These are phyloP conservation scores for Tricholoma sp. DNA, from an alignment of 768 basidiomycete species.

Conservation along the genomic window DNA sequence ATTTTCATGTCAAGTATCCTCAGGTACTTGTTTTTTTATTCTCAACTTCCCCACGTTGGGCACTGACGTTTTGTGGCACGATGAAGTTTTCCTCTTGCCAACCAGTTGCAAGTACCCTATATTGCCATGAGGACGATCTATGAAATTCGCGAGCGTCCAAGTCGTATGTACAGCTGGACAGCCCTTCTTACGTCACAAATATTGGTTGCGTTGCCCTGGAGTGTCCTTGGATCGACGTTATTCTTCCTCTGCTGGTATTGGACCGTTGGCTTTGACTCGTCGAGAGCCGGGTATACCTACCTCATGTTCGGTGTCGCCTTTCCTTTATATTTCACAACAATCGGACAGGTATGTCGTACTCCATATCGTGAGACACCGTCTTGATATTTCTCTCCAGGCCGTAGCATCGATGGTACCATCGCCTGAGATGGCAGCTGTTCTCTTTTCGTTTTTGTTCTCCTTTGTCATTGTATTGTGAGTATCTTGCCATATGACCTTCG, in stretches of 20 bases:
- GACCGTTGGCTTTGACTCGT: conserved; percentile 56
- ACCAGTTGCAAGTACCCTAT: conserved; percentile 61
- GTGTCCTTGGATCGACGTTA: conserved; percentile 49
- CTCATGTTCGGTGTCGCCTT: conserved; percentile 49
- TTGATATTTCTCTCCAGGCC: conserved; percentile 37
- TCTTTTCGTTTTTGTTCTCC: conserved; percentile 49
- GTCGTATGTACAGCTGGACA: conserved; percentile 62
- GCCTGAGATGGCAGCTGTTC: conserved; percentile 46
- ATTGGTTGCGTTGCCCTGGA: conserved; percentile 57
- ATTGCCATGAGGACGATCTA: conserved; percentile 55
- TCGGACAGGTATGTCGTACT: conserved; percentile 37
- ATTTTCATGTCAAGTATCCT: conserved; percentile 54
- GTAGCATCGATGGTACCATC: conserved; percentile 55
- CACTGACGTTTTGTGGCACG: neutral
- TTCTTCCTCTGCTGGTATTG: conserved; percentile 70
- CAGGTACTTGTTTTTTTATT: conserved; percentile 16
- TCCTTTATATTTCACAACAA: conserved; percentile 55
- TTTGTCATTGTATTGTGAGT: conserved; percentile 54
- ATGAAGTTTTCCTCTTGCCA: conserved; percentile 44
- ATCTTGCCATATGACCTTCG: neutral
- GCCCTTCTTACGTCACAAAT: conserved; percentile 52
- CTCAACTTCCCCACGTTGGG: neutral
- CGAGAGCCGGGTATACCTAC: conserved; percentile 56
- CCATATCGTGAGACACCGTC: neutral
- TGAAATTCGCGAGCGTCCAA: conserved; percentile 63